phyloP scores from a whole-genome alignment of 768 basidiomycete genomes.

The Naganishia kalamii region DNA sequence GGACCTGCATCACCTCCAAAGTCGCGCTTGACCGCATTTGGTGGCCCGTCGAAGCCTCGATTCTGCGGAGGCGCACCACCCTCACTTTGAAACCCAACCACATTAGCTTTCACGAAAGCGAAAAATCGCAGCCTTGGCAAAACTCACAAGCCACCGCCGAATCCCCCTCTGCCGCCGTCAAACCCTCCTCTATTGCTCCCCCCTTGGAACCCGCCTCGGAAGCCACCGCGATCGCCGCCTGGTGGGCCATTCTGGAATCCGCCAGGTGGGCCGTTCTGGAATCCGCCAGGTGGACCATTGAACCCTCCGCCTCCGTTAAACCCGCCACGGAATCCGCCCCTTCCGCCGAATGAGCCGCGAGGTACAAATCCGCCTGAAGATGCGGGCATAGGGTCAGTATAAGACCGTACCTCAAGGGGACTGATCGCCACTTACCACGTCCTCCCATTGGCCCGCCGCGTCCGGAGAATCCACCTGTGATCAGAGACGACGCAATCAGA shows the following conservation, averaged over 20 bases:
- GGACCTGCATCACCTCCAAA: slow-evolving; percentile 28
- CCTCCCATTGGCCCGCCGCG: neutral
- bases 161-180: slow-evolving; percentile 38
- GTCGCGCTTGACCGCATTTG: slow-evolving; percentile 31
- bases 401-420: too few relatives aligned
- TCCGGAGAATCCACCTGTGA: too few relatives aligned
- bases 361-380: too few relatives aligned
- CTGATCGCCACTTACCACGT: too few relatives aligned
- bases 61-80: slow-evolving; percentile 17
- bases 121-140: neutral
- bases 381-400: too few relatives aligned
- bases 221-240: slow-evolving; percentile 10
- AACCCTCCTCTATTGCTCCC: slow-evolving; percentile 21
- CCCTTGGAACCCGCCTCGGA: slow-evolving; percentile 21
- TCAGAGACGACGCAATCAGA: too few relatives aligned
- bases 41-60: slow-evolving; percentile 3
- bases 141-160: slow-evolving; percentile 43
- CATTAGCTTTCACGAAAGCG: slow-evolving; percentile 23
- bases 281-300: too few relatives aligned
- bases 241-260: too few relatives aligned
- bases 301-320: too few relatives aligned
- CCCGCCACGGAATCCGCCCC: too few relatives aligned
- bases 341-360: too few relatives aligned
- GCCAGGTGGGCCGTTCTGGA: too few relatives aligned
- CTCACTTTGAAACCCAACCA: slow-evolving; percentile 16